Percentiles rank a stretch among this genome's conserved stretches.
Conservation (phyloP, 2,329 filamentous ascomycete species). For the Claviceps spartinae region DNA sequence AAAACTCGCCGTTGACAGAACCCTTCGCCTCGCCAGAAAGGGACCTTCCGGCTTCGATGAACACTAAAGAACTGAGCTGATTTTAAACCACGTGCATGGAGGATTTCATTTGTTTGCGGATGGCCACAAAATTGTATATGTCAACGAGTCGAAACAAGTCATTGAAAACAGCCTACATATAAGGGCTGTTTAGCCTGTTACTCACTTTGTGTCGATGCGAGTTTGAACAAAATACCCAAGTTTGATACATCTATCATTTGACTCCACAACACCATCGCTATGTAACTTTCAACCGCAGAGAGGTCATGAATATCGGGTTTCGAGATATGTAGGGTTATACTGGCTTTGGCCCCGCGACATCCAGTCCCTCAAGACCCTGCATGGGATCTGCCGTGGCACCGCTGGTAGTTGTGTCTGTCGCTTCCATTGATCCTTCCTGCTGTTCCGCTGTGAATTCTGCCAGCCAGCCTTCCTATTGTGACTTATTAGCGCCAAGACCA, state of each 20-base stretch:
- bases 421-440: constrained; percentile 34
- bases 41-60: constrained; percentile 27
- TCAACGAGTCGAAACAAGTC: constrained; percentile 2
- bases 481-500: neutral
- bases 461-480: constrained; percentile 75
- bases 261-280: constrained; percentile 32
- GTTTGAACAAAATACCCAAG: constrained; percentile 4
- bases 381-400: constrained; percentile 66
- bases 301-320: constrained; percentile 5
- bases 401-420: constrained; percentile 20
- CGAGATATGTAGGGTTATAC: constrained; percentile 32
- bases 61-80: constrained; percentile 11
- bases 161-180: constrained; percentile 8
- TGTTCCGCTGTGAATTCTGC: constrained; percentile 79
- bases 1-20: constrained; percentile 84
- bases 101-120: constrained; percentile 4
- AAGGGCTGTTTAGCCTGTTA: constrained; percentile 1
- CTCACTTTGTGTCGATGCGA: constrained; percentile 13
- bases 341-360: constrained; percentile 82
- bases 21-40: constrained; percentile 72
- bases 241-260: constrained; percentile 11
- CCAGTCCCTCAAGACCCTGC: constrained; percentile 86
- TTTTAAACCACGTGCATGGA: constrained; percentile 1
- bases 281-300: constrained; percentile 16
- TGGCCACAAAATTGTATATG: constrained; percentile 9